Evolutionary conservation across 148 eudicot genomes (phyloP).

Genomic region (Vaccinium darrowii): DNA sequence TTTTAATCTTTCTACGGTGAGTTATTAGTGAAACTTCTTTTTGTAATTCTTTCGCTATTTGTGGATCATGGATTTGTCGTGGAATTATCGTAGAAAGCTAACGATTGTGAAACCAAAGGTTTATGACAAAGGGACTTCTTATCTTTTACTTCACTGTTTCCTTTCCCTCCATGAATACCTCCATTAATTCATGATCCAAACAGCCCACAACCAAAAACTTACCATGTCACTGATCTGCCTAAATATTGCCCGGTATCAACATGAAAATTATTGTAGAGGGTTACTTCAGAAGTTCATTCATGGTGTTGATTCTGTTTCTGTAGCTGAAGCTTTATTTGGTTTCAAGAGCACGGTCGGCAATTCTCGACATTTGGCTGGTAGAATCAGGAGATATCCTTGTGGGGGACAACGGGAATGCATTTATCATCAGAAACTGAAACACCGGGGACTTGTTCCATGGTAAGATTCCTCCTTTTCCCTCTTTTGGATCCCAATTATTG

Average conservation of each 20-base stretch:
- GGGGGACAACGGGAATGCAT: not conserved
- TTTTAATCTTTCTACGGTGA: not conserved
- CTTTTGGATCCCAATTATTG: not conserved
- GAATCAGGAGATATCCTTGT: constrained; percentile 18
- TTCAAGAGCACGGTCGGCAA: constrained; percentile 15
- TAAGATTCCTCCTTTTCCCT: not conserved
- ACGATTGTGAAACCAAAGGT: not conserved
- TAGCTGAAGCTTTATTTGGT: constrained; percentile 21
- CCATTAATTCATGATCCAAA: not conserved
- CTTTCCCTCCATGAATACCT: not conserved
- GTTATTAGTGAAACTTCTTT: not conserved
- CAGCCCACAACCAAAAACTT: not conserved
- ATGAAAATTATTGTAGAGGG: not conserved
- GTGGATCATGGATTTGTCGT: not conserved
- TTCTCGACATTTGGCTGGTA: constrained; percentile 13
- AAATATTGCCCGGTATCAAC: not conserved
- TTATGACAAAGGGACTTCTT: not conserved
- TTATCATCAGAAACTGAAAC: constrained; percentile 5
- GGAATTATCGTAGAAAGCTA: not conserved
- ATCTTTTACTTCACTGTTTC: not conserved
- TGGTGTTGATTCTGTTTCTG: not conserved
- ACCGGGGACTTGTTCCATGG: constrained; percentile 3
- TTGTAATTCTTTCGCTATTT: too few species aligned
- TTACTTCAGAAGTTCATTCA: not conserved
- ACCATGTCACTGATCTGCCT: not conserved